These are phyloP conservation scores for Huntiella decipiens DNA, from an alignment of 2,329 filamentous ascomycete species.

Conservation along the genomic window DNA sequence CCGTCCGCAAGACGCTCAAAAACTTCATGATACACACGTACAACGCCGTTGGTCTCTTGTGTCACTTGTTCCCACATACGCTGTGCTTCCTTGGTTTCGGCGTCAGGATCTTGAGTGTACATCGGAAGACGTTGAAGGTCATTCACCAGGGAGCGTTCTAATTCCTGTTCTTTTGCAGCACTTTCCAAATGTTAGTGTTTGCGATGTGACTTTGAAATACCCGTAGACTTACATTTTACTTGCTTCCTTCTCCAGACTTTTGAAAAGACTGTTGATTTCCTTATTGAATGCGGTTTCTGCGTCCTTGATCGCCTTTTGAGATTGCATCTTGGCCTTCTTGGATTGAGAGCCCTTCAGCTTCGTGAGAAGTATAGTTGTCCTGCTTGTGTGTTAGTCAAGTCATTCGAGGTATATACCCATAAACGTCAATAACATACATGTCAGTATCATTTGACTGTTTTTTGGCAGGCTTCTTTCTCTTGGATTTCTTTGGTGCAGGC, in stretches of 20 bases:
- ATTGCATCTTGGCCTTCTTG: conserved; percentile 2
- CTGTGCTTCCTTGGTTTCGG: background rate
- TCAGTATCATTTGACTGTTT: too few species aligned
- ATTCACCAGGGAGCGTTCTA: background rate
- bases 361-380: conserved; percentile 3
- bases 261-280: conserved; percentile 4
- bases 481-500: too few species aligned
- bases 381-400: background rate
- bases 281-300: conserved; percentile 3
- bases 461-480: too few species aligned
- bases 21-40: conserved; percentile 8
- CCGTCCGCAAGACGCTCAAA: conserved; percentile 3
- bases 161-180: conserved; percentile 4
- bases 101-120: background rate
- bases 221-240: conserved; percentile 5
- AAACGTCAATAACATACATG: too few species aligned
- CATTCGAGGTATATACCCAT: background rate
- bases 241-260: conserved; percentile 5
- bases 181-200: conserved; percentile 2
- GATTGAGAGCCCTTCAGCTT: conserved; percentile 6
- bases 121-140: background rate
- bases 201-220: background rate
- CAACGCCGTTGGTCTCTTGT: background rate
- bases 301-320: background rate
- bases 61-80: background rate